A percentile compares a stretch with the other conserved stretches of the same genome.
Evolutionary conservation across 2,329 filamentous ascomycete genomes (phyloP).

Genomic region (Boeremia lycopersici): DNA sequence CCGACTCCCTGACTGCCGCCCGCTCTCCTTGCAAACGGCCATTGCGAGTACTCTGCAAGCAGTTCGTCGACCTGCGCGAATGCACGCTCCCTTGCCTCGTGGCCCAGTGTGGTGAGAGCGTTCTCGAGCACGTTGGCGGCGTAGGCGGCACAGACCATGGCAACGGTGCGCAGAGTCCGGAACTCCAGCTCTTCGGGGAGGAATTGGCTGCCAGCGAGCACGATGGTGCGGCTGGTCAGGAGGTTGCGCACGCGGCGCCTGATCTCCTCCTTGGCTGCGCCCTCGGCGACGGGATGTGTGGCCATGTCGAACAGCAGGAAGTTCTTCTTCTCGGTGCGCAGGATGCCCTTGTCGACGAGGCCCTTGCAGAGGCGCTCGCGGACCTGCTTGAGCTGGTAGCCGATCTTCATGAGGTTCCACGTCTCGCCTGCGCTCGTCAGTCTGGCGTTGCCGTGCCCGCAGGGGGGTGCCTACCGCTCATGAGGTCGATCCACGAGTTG

Average conservation of each 20-base stretch:
- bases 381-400: slow-evolving; percentile 99
- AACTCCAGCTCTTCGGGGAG: slow-evolving; percentile 94
- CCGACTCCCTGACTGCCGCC: slow-evolving; percentile 82
- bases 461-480: slow-evolving; percentile 77
- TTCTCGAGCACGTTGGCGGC: slow-evolving; percentile 98
- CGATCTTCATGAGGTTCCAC: slow-evolving; percentile 99
- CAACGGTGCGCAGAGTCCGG: slow-evolving; percentile 86
- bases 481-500: slow-evolving; percentile 96
- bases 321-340: slow-evolving; percentile 98
- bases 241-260: slow-evolving; percentile 89
- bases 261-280: slow-evolving; percentile 97
- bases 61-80: slow-evolving; percentile 98
- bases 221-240: slow-evolving; percentile 90
- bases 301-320: slow-evolving; percentile 99
- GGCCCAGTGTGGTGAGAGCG: slow-evolving; percentile 88
- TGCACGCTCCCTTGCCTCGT: slow-evolving; percentile 90
- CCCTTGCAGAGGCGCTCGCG: slow-evolving; percentile 97
- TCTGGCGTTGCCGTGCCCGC: slow-evolving; percentile 2
- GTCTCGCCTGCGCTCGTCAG: slow-evolving; percentile 76
- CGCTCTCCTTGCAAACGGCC: slow-evolving; percentile 85
- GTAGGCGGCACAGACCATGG: slow-evolving; percentile 98
- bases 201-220: slow-evolving; percentile 84
- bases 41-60: slow-evolving; percentile 94
- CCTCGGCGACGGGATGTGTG: slow-evolving; percentile 94
- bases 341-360: slow-evolving; percentile 96